A percentile compares a stretch with the other conserved stretches of the same genome.
Conservation (phyloP, 192 early-diverging fungal species). For the Entrophospora sp. region DNA sequence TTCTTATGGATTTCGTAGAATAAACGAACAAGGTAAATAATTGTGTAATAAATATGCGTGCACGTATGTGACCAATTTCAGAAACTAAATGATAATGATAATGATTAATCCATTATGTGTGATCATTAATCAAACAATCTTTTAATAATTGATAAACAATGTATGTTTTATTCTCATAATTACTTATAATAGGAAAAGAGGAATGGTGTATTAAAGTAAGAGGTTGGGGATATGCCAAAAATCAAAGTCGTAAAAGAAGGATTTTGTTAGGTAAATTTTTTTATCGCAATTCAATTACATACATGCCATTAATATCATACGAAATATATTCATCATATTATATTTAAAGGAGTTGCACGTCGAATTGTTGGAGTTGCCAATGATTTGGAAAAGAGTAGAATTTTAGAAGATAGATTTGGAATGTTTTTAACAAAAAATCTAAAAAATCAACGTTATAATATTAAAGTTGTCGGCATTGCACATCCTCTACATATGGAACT, state of each 20-base stretch:
- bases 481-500: constrained; percentile 29
- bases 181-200: no score
- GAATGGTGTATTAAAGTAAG: constrained; percentile 17
- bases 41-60: no score
- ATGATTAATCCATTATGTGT: no score
- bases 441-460: constrained; percentile 32
- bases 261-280: neutral
- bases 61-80: no score
- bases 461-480: constrained; percentile 41
- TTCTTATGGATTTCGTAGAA: constrained; percentile 6
- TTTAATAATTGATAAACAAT: no score
- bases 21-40: neutral
- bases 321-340: no score
- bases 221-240: constrained; percentile 35
- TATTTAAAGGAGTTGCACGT: constrained; percentile 27
- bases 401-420: constrained; percentile 30
- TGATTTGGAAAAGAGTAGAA: constrained; percentile 27
- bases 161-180: no score
- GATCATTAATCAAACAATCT: no score
- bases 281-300: no score
- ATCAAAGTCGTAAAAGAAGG: constrained; percentile 27
- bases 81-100: no score
- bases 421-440: constrained; percentile 47
- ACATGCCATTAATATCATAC: no score
- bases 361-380: constrained; percentile 31